Base-by-base conservation (phyloP, 176 grass and related monocot species). In the Musa acuminata region DNA sequence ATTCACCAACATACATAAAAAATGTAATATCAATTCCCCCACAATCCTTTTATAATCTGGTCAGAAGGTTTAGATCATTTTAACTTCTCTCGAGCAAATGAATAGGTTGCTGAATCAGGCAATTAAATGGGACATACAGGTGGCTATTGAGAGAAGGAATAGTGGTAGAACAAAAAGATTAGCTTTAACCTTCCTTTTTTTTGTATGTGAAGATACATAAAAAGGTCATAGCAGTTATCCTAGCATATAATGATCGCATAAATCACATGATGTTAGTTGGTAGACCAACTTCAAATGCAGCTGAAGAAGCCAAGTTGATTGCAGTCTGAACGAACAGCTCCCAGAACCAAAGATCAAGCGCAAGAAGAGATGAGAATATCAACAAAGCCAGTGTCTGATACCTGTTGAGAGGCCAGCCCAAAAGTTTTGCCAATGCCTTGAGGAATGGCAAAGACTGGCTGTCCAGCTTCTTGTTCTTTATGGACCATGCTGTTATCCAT, bases 401-500 rank as follows among this genome's bases (percentile, higher is more conserved):
- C 83, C 90, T 86, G 78, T 92, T 88, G 65, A 87, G 84, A 79
- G 87, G 87, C 85, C 84, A 86, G 50, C 90, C 85, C 22, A 74
- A 88, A 65, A 90, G 81, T 55, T 88, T 81, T 20, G 83, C 89
- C 73, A 83, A 60, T 57, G 75, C 86, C 82, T 89, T 89, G 75
- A 86, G 72, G 57, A 98, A 87, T 8, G 94, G 94, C 64, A 91
- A 60, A 58, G 85, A 85, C 53, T 81, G 79, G 51, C 21, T 78
- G 17, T 88, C 72, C 67, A 90, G 81, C 79, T 90, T 81, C 29
- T 79, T 74, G 22, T 81, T 91, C 84, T 58, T 90, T 80, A 93
- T 98, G 29, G 87, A 88, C 94, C 90, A 98, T 70, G 94, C 94
- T 48, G 90, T 98, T 26, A 98, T 77, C 90, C 94, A 98, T 48